A percentile compares a stretch with the other conserved stretches of the same genome.
Conservation (phyloP, 345 rosid species). For the Ailanthus altissimus region DNA sequence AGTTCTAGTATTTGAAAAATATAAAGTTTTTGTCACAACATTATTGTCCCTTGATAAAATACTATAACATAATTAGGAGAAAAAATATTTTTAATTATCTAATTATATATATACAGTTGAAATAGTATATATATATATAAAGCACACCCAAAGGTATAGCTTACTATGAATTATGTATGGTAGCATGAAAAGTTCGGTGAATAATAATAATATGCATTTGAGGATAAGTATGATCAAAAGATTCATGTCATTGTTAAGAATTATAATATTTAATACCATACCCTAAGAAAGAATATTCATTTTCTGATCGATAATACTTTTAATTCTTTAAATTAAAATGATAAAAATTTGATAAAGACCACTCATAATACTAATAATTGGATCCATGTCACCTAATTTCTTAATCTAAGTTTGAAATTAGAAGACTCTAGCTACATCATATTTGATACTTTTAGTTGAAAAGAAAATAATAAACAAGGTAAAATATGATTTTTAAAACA, state of each 20-base stretch:
- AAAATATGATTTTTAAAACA: not conserved
- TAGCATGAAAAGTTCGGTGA: not conserved
- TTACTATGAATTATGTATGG: not conserved
- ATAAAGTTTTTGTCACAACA: not conserved
- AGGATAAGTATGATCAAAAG: not conserved
- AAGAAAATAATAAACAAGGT: not conserved
- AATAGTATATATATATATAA: too few relatives aligned
- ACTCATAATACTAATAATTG: not conserved
- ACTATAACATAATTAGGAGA: too few relatives aligned
- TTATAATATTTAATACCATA: not conserved
- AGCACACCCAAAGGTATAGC: not conserved
- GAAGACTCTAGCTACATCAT: not conserved
- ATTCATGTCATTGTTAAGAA: not conserved
- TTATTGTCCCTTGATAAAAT: too few relatives aligned
- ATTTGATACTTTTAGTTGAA: not conserved
- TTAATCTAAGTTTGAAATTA: not conserved
- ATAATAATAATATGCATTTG: not conserved
- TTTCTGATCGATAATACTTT: slow-evolving; percentile 2
- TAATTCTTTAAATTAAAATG: not conserved
- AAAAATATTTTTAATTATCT: too few relatives aligned
- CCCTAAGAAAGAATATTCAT: not conserved
- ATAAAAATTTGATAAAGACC: not conserved
- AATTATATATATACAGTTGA: too few relatives aligned
- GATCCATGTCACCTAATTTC: not conserved
- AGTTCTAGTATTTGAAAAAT: not conserved